Evolutionary conservation across 129 eudicot species (phyloP), one percentile per base, ranked within the genome.

Genomic region (Dittrichia graveolens): DNA sequence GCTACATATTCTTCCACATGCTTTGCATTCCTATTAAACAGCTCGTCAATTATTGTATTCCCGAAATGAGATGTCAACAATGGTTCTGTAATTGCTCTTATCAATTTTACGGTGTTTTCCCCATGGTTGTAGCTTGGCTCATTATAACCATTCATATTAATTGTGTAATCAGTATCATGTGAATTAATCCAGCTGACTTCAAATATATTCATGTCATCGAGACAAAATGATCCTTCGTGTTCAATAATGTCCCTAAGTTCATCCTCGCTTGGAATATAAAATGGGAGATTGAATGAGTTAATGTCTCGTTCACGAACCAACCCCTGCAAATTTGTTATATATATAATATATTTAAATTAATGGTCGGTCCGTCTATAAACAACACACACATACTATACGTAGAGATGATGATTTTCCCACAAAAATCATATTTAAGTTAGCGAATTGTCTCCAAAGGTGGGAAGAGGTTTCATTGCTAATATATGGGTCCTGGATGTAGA

Each of bases 101-200:
- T 39, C 37, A 35, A 4, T 9, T 67, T 58, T 1, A 72, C 71
- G 8, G 37, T 46, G 31, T 45, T 9, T 35, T 61, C 44, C 8
- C 46, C 45, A 14, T n/a, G 15, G 3, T 5, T 35, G 50, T 8
- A 2, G 0, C 7, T 1, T 18, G 10, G n/a, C n/a, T n/a, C n/a
- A n/a, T 31, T 55, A 24, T 3, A 34, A 31, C 2, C 65, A 37
- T 34, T 59, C 15, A 1, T 3, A 12, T 12, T n/a, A n/a, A n/a
- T 11, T 59, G 65, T 35, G 8, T 4, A 10, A 12, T 34, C 24
- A 10, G 45, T 13, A 14, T 14, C 67, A 34, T 41, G 42, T 61
- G 48, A 31, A 61, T 81, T 79, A 44, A n/a, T 24, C 89, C 89
- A 87, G 5, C 65, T 73, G 8, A 76, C 13, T 76, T 84, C 81